These are phyloP conservation scores for Microglena sp. DNA, from an alignment of 139 green algal species.

Conservation along the genomic window DNA sequence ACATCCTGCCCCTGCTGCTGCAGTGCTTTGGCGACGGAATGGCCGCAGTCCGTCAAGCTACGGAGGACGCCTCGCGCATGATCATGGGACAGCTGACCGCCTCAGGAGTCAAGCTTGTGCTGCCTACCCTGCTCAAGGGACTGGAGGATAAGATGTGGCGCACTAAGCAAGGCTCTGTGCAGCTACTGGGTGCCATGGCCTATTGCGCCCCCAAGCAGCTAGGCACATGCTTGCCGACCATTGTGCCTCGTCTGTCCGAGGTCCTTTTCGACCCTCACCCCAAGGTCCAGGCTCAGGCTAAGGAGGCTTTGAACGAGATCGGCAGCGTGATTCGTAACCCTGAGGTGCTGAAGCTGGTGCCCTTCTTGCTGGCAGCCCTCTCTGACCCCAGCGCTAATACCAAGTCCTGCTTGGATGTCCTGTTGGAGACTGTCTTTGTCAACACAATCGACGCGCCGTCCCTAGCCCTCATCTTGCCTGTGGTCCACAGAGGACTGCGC, in stretches of 20 bases:
- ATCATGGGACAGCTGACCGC: conserved; percentile 91
- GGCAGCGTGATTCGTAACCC: conserved; percentile 90
- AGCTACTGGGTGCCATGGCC: conserved; percentile 96
- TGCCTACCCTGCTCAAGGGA: conserved; percentile 82
- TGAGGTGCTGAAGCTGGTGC: conserved; percentile 77
- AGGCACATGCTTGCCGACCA: conserved; percentile 74
- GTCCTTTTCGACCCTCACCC: conserved; percentile 67
- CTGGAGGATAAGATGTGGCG: conserved; percentile 85
- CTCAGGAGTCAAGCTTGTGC: conserved; percentile 90
- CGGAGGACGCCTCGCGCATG: conserved; percentile 61
- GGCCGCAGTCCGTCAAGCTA: conserved; percentile 39
- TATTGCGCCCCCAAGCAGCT: conserved; percentile 94
- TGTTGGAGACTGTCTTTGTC: conserved; percentile 87
- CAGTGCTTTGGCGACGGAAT: conserved; percentile 76
- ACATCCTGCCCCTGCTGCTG: conserved; percentile 88
- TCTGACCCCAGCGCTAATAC: conserved; percentile 34
- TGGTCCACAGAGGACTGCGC: conserved; percentile 79
- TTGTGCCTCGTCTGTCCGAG: conserved; percentile 74
- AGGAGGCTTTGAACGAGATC: conserved; percentile 73
- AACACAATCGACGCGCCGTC: conserved; percentile 91
- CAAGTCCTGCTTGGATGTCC: conserved; percentile 42
- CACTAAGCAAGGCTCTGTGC: conserved; percentile 89
- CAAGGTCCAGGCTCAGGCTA: conserved; percentile 77
- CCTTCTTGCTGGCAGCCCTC: conserved; percentile 76
- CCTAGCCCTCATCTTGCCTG: conserved; percentile 88